A percentile compares a stretch with the other conserved stretches of the same genome.
These are phyloP conservation scores for Cardamine resedifolia DNA, from an alignment of 345 rosid genomes.

Conservation along the genomic window DNA sequence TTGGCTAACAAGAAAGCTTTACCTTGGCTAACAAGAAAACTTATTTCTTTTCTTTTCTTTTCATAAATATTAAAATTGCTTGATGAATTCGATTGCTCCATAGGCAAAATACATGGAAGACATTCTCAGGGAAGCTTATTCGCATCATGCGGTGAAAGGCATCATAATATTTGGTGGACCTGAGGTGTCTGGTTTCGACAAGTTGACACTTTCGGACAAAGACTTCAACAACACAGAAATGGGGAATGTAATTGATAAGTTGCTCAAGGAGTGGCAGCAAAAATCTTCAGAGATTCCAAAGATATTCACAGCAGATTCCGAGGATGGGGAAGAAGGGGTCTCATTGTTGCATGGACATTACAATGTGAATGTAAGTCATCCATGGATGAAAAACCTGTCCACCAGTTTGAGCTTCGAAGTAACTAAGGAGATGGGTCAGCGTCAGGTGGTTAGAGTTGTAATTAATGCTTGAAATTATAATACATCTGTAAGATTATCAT, in stretches of 20 bases:
- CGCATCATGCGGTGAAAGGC: slow-evolving; percentile 69
- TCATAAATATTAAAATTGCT: not conserved
- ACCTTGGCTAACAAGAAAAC: slow-evolving; percentile 19
- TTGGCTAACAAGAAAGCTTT: no score
- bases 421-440: slow-evolving; percentile 30
- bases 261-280: slow-evolving; percentile 55
- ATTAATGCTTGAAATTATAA: slow-evolving; percentile 1
- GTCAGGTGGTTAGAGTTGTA: slow-evolving; percentile 26
- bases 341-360: slow-evolving; percentile 62
- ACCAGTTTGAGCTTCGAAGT: slow-evolving; percentile 39
- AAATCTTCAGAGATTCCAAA: not conserved
- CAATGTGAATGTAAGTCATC: slow-evolving; percentile 41
- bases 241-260: slow-evolving; percentile 65
- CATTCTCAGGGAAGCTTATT: slow-evolving; percentile 61
- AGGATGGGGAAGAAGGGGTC: no score
- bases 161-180: slow-evolving; percentile 72
- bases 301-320: not conserved
- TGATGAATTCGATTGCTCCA: not conserved
- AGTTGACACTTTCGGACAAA: slow-evolving; percentile 43
- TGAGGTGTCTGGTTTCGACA: slow-evolving; percentile 50
- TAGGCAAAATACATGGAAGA: slow-evolving; percentile 58
- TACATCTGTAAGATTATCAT: not conserved
- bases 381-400: slow-evolving; percentile 29
- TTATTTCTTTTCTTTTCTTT: not conserved
- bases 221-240: slow-evolving; percentile 50